Evolutionary conservation across 2,329 filamentous ascomycete genomes (phyloP).

Genomic region (Lomentospora prolificans): DNA sequence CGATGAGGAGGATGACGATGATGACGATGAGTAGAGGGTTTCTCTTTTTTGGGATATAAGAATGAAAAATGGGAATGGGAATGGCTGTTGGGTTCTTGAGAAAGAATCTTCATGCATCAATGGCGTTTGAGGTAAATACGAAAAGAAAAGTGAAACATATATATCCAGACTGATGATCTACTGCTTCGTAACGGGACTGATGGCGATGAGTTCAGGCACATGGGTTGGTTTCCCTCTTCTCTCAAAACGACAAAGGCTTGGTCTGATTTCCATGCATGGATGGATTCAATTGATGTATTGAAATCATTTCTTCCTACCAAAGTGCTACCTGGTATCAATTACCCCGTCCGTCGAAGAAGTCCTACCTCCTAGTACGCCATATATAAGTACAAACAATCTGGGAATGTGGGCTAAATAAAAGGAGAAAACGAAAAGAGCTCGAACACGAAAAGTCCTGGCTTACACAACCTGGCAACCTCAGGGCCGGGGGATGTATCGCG

Average conservation of each 20-base stretch:
- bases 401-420: background rate
- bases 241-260: too few relatives aligned
- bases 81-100: background rate
- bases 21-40: conserved; percentile 16
- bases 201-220: background rate
- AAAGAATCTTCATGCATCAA: background rate
- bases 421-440: background rate
- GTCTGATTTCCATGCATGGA: too few relatives aligned
- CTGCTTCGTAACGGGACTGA: too few relatives aligned
- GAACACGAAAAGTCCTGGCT: background rate
- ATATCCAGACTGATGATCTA: too few relatives aligned
- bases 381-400: background rate
- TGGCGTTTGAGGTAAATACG: background rate
- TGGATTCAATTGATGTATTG: too few relatives aligned
- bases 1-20: conserved; percentile 47
- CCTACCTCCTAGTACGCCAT: background rate
- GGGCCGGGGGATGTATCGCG: too few relatives aligned
- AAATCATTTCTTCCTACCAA: background rate
- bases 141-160: background rate
- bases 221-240: too few relatives aligned
- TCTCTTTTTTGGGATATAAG: too few relatives aligned
- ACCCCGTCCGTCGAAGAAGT: background rate
- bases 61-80: background rate
- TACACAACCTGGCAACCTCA: too few relatives aligned
- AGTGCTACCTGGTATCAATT: background rate